Evolutionary conservation across 2,329 filamentous ascomycete genomes (phyloP), one percentile per base, ranked within the genome.

Genomic region (Pseudovirgaria hyperparasitica): DNA sequence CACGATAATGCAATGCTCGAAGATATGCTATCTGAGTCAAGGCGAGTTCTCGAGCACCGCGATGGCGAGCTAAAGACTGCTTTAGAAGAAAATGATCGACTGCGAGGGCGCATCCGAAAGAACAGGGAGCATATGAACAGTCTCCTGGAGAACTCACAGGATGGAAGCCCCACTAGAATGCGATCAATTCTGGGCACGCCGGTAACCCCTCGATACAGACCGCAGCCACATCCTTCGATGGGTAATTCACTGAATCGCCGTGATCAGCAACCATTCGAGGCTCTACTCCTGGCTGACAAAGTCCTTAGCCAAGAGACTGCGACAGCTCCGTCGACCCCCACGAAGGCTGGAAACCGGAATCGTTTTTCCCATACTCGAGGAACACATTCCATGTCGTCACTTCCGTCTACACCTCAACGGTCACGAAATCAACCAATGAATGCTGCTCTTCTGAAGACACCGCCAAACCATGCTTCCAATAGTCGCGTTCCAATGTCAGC

Each of bases 31-130:
- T 71, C 74, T 40, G 70, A 74, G 27, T 81, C 84, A 6, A 86
- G 85, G 53, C 79, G 74, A 42, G 55, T 86, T 14, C 82, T 92
- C 28, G 72, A 81, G 42, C 70, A 80, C 37, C 78, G 85, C 41
- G 78, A 82, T 33, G 77, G 81, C 36, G 76, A 84, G 43, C 70
- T 79, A 11, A 64, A 71, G 5, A 62, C 63, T 27, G 58, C 92
- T n/a, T 53, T 62, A 2, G 82, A 92, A 42, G 79, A 90, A 45
- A 80, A 84, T 29, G 65, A 74, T 20, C 68, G 82, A 49, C 64
- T 94, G 26, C 71, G 86, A 32, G 81, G 76, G 35, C 76, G 87
- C 12, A 92, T 96, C 37, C 73, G 80, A 22, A 82, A 92, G 50
- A 93, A 93, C 46, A 67, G 87, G 35, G 81, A 92, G 46, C 85